These are phyloP conservation scores for Beta vulgaris DNA, from an alignment of 148 eudicot genomes.

Conservation along the genomic window DNA sequence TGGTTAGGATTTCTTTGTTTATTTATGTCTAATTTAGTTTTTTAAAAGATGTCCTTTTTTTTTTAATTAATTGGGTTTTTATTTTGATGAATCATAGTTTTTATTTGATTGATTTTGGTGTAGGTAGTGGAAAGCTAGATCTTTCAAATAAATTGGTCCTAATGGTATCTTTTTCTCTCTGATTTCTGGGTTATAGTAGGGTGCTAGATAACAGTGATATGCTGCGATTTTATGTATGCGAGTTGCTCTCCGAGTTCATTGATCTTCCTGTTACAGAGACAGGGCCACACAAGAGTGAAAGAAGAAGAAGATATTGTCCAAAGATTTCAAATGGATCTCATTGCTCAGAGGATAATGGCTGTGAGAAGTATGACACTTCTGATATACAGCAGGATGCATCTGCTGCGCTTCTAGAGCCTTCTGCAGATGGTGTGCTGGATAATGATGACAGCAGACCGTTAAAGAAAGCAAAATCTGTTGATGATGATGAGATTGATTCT, in stretches of 20 bases:
- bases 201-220: neutral
- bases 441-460: conserved; percentile 57
- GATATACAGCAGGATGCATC: conserved; percentile 24
- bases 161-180: no score
- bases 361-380: conserved; percentile 31
- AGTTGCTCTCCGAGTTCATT: conserved; percentile 4
- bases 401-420: conserved; percentile 32
- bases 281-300: conserved; percentile 39
- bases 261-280: conserved; percentile 38
- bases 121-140: no score
- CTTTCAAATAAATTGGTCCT: no score
- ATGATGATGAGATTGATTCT: conserved; percentile 36
- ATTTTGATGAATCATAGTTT: no score
- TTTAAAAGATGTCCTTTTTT: no score
- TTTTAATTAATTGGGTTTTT: no score
- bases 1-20: no score
- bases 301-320: conserved; percentile 43
- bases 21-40: no score
- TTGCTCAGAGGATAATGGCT: conserved; percentile 37
- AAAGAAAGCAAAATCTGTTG: conserved; percentile 62
- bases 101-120: no score
- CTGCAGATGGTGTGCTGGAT: conserved; percentile 25
- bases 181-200: no score
- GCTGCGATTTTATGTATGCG: neutral
- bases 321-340: conserved; percentile 35